These are phyloP conservation scores for Chaetomium strumarium DNA, from an alignment of 2,329 filamentous ascomycete species.

Conservation along the genomic window DNA sequence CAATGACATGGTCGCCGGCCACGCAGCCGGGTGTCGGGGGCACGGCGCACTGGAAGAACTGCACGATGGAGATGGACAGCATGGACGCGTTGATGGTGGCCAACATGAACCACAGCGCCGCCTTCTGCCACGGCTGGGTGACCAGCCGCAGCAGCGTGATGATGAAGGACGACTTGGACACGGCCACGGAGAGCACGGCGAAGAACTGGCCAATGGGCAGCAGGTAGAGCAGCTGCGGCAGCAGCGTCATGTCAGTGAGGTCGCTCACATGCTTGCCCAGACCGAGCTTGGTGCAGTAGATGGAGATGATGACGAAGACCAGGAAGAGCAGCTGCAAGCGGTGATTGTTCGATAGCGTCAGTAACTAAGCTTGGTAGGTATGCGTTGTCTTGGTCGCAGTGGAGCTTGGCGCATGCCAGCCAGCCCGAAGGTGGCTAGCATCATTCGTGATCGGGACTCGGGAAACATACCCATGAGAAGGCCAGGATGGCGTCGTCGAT, in stretches of 20 bases:
- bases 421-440: too few relatives aligned
- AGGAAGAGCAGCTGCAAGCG: not conserved
- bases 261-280: slow-evolving; percentile 13
- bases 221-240: slow-evolving; percentile 16
- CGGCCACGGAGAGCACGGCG: slow-evolving; percentile 21
- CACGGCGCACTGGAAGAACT: slow-evolving; percentile 15
- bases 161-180: slow-evolving; percentile 27
- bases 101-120: slow-evolving; percentile 23
- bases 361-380: too few relatives aligned
- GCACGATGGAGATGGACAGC: slow-evolving; percentile 17
- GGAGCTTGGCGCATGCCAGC: too few relatives aligned
- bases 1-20: not conserved
- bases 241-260: slow-evolving; percentile 12
- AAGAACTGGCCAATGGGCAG: slow-evolving; percentile 24
- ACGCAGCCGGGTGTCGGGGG: slow-evolving; percentile 4
- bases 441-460: too few relatives aligned
- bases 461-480: slow-evolving; percentile 17
- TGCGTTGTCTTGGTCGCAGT: too few relatives aligned
- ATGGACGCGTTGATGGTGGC: slow-evolving; percentile 20
- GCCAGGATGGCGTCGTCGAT: slow-evolving; percentile 21
- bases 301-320: slow-evolving; percentile 7
- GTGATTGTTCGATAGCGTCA: too few relatives aligned
- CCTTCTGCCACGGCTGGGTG: slow-evolving; percentile 17
- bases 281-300: slow-evolving; percentile 8
- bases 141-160: slow-evolving; percentile 24